Percentiles rank a stretch among this genome's conserved stretches.
Evolutionary conservation across 352 stramenopile genomes (phyloP).

Genomic region (Phytophthora cactorum): DNA sequence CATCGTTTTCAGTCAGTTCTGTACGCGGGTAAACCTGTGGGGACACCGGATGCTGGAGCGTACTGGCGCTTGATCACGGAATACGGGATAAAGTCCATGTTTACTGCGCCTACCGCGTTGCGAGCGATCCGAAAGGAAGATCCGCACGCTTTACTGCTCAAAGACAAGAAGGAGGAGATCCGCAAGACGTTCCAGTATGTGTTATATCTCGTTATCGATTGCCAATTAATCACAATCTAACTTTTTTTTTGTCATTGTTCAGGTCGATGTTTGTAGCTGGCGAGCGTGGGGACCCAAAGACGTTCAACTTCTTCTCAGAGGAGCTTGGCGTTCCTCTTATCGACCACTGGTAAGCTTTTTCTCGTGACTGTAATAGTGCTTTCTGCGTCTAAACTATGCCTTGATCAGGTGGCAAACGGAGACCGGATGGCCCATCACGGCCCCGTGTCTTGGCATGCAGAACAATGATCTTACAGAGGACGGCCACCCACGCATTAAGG

Average conservation of each 20-base stretch:
- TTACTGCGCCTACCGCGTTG: constrained; percentile 92
- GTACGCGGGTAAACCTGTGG: constrained; percentile 91
- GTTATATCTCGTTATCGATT: not conserved
- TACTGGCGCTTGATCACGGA: constrained; percentile 90
- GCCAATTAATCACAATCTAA: not conserved
- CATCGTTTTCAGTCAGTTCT: constrained; percentile 64
- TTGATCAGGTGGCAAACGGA: constrained; percentile 89
- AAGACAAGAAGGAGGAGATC: constrained; percentile 50
- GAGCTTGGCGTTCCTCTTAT: constrained; percentile 67
- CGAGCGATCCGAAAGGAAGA: constrained; percentile 90
- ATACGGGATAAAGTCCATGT: constrained; percentile 88
- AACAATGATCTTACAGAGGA: constrained; percentile 53
- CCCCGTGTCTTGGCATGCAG: constrained; percentile 75
- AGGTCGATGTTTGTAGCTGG: constrained; percentile 89
- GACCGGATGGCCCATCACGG: constrained; percentile 82
- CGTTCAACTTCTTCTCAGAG: constrained; percentile 80
- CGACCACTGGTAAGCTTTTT: constrained; percentile 74
- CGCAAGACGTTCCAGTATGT: constrained; percentile 67
- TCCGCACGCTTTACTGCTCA: constrained; percentile 61
- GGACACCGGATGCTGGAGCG: constrained; percentile 82
- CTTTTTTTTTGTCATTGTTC: not conserved
- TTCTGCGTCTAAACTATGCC: not conserved
- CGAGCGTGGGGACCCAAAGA: constrained; percentile 89
- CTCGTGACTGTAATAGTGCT: not conserved
- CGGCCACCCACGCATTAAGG: constrained; percentile 56